These are phyloP conservation scores for Erythrobasidium hasegawianum DNA, from an alignment of 1,284 basidiomycete genomes.

Conservation along the genomic window DNA sequence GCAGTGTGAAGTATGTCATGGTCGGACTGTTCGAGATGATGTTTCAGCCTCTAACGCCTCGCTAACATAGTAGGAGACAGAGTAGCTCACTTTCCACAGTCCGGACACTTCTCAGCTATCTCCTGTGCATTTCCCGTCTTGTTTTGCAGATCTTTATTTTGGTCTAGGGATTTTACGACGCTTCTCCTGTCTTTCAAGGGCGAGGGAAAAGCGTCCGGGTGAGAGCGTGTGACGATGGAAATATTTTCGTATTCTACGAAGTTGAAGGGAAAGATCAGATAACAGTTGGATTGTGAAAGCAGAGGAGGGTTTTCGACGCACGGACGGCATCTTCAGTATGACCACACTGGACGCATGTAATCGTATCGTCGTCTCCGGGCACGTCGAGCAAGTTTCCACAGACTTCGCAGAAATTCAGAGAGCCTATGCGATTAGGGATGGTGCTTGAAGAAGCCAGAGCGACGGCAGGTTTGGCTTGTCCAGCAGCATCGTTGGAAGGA, in stretches of 20 bases:
- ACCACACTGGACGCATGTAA: conserved; percentile 83
- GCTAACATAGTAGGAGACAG: not conserved
- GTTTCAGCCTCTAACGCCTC: not conserved
- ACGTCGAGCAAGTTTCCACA: conserved; percentile 86
- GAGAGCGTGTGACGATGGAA: conserved; percentile 81
- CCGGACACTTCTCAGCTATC: conserved; percentile 89
- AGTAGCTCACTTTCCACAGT: conserved; percentile 59
- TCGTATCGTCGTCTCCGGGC: conserved; percentile 72
- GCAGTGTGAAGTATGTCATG: conserved; percentile 50
- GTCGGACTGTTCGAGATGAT: conserved; percentile 11
- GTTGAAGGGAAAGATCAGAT: not conserved
- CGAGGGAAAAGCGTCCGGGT: conserved; percentile 91
- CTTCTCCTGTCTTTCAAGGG: conserved; percentile 80
- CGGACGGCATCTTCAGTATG: conserved; percentile 80
- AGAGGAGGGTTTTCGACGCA: conserved; percentile 54
- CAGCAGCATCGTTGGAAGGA: no score
- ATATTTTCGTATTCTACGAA: conserved; percentile 83
- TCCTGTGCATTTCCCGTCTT: conserved; percentile 47
- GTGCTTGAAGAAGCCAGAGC: not conserved
- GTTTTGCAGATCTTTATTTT: conserved; percentile 23
- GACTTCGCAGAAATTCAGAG: conserved; percentile 85
- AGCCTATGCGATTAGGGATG: conserved; percentile 57
- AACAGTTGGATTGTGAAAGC: not conserved
- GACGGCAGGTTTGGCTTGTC: not conserved
- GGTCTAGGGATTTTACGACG: conserved; percentile 62